These are phyloP conservation scores for Eleusine indica DNA, from an alignment of 176 grass and related monocot species.

Conservation along the genomic window DNA sequence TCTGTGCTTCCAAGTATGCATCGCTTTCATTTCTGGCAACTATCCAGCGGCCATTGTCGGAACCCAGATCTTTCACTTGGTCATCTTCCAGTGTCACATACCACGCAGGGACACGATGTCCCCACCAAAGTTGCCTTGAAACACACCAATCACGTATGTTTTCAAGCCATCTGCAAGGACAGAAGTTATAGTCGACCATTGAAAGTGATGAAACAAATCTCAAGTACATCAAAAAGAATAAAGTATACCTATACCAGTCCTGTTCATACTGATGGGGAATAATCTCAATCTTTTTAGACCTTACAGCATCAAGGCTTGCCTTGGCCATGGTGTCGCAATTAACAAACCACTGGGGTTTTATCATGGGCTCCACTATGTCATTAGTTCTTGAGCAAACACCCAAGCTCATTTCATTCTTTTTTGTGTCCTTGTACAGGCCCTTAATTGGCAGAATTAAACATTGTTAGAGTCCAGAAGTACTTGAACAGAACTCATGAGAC, in stretches of 20 bases:
- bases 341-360: constrained; percentile 95
- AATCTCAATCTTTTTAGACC: constrained; percentile 82
- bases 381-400: constrained; percentile 86
- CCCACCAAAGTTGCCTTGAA: constrained; percentile 97
- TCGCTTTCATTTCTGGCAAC: constrained; percentile 82
- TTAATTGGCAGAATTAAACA: constrained; percentile 47
- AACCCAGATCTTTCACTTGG: constrained; percentile 57
- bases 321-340: constrained; percentile 83
- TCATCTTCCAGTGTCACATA: constrained; percentile 84
- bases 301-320: constrained; percentile 73
- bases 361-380: constrained; percentile 86
- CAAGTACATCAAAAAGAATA: background rate
- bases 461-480: constrained; percentile 16
- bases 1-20: constrained; percentile 62
- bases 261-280: constrained; percentile 93
- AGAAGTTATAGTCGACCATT: constrained; percentile 17
- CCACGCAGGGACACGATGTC: constrained; percentile 83
- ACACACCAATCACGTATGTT: constrained; percentile 97
- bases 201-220: background rate
- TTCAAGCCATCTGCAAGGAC: constrained; percentile 75
- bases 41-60: constrained; percentile 75
- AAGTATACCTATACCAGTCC: constrained; percentile 85
- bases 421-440: constrained; percentile 75
- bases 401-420: constrained; percentile 96
- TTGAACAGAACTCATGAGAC: constrained; percentile 3